Percentiles rank a stretch among this genome's conserved stretches.
These are phyloP conservation scores for Melanopsichium pennsylvanicum DNA, from an alignment of 1,284 basidiomycete genomes.

Conservation along the genomic window DNA sequence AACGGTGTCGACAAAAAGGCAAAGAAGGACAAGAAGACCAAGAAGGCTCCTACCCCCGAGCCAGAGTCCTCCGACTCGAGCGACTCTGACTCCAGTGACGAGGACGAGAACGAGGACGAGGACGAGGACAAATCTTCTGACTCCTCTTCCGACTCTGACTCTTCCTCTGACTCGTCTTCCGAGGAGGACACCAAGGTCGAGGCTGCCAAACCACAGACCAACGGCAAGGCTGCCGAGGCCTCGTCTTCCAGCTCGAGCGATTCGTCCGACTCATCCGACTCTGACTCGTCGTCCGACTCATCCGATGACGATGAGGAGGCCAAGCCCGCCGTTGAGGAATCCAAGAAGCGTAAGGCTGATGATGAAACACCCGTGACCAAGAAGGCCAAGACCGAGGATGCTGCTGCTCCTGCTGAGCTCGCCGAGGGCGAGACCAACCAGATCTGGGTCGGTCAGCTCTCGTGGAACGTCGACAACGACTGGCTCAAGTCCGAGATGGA, in stretches of 20 bases:
- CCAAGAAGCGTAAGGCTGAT: constrained; percentile 83
- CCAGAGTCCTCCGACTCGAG: constrained; percentile 13
- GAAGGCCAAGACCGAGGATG: constrained; percentile 76
- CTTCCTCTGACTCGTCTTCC: constrained; percentile 9
- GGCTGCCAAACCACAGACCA: constrained; percentile 36
- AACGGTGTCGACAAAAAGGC: constrained; percentile 48
- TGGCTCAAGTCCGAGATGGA: constrained; percentile 92
- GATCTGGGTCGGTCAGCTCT: constrained; percentile 91
- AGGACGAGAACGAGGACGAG: constrained; percentile 13
- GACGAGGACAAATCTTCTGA: background rate
- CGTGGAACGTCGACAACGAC: constrained; percentile 98
- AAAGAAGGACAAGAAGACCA: constrained; percentile 49
- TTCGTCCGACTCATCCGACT: constrained; percentile 35
- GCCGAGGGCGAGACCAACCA: constrained; percentile 73
- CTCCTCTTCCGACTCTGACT: constrained; percentile 5
- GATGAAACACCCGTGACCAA: constrained; percentile 75
- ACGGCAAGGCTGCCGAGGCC: constrained; percentile 40
- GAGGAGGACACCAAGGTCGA: constrained; percentile 16
- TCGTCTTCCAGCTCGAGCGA: constrained; percentile 18
- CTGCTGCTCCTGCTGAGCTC: constrained; percentile 53
- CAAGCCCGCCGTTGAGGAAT: constrained; percentile 61
- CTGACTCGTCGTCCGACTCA: constrained; percentile 33
- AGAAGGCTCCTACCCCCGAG: constrained; percentile 51
- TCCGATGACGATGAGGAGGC: constrained; percentile 60
- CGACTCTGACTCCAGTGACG: constrained; percentile 13